phyloP scores from a whole-genome alignment of 345 rosid genomes.

The Syzygium aqueum region DNA sequence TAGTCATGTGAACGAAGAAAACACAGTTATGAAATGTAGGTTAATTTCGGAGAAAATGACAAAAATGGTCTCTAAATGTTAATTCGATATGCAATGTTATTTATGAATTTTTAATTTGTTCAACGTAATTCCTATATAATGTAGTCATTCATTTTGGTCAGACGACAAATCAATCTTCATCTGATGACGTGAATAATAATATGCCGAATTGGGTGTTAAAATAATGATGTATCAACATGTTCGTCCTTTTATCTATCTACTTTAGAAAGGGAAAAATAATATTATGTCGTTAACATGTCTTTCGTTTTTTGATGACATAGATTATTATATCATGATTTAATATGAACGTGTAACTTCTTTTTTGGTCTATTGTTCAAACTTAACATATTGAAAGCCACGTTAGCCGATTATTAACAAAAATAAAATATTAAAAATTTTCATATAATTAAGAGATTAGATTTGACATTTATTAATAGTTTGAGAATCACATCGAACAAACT shows the following conservation, averaged over 20 bases:
- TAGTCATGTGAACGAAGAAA: no score
- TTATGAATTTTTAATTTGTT: neutral
- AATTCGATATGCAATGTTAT: neutral
- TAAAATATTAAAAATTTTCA: rapidly evolving
- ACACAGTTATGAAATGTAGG: no score
- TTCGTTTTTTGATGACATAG: neutral
- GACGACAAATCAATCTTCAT: neutral
- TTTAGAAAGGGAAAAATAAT: no score
- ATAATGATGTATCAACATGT: no score
- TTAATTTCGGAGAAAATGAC: no score
- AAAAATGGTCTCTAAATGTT: no score
- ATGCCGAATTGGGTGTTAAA: no score
- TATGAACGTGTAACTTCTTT: neutral
- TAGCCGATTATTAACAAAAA: rapidly evolving
- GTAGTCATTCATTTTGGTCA: neutral
- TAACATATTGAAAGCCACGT: rapidly evolving
- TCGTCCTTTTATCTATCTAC: no score
- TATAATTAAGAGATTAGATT: rapidly evolving
- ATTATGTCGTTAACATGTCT: no score
- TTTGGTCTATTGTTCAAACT: neutral
- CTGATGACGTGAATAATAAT: neutral
- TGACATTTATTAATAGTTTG: rapidly evolving
- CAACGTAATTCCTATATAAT: rapidly evolving
- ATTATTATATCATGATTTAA: no score
- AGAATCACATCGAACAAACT: neutral